phyloP scores from a whole-genome alignment of 2,329 filamentous ascomycete species.

The Calonectria henricotiae region DNA sequence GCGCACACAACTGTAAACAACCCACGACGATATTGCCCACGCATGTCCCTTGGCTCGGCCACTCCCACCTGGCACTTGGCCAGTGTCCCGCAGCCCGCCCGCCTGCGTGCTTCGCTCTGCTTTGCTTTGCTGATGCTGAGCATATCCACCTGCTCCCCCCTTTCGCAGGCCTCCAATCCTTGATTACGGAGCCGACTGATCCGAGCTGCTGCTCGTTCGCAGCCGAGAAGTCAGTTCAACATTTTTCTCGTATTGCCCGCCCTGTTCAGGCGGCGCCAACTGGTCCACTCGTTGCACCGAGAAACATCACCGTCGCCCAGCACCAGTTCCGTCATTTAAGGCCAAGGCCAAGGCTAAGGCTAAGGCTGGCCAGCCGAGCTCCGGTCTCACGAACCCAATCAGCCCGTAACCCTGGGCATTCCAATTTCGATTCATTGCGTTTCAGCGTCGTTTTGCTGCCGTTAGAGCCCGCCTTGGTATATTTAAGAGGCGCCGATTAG shows the following conservation, averaged over 20 bases:
- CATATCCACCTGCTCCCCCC: constrained; percentile 9
- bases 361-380: neutral
- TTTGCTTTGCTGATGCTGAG: constrained; percentile 18
- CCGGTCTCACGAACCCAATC: constrained; percentile 15
- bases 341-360: neutral
- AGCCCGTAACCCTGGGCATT: neutral
- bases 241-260: constrained; percentile 21
- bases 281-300: neutral
- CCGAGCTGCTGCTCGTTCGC: constrained; percentile 22
- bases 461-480: constrained; percentile 21
- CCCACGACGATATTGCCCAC: constrained; percentile 5
- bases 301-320: neutral
- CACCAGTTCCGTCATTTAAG: neutral
- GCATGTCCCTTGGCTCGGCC: constrained; percentile 13
- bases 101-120: neutral
- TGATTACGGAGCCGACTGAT: constrained; percentile 29
- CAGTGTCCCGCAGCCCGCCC: neutral
- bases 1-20: neutral
- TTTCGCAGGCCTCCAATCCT: constrained; percentile 26
- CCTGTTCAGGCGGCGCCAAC: neutral
- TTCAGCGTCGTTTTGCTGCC: constrained; percentile 25
- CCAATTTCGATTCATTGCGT: constrained; percentile 7
- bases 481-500: constrained; percentile 9
- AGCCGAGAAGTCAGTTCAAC: constrained; percentile 15
- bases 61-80: neutral